Base-by-base conservation (phyloP, 2,329 filamentous ascomycete genomes). In the Periconia sp. region DNA sequence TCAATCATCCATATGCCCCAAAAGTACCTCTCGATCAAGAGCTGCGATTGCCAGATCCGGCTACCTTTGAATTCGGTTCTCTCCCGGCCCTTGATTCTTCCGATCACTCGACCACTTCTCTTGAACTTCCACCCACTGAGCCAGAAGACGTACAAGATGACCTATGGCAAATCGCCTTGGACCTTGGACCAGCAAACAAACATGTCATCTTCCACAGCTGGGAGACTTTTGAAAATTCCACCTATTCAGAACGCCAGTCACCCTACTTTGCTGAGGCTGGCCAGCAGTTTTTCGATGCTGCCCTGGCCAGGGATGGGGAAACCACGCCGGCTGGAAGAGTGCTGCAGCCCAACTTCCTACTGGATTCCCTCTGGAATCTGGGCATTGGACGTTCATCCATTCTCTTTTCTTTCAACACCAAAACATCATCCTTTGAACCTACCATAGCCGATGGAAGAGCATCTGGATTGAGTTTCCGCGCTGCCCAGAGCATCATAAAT, bases 351-450 rank as follows among this genome's bases (percentile, higher is more conserved):
- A 62, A 75, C 43, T 60, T 73, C 2, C 63, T 75, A 3, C 55
- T 80, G 1, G 65, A 72, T 17, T 87, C 85, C 11, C 75, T 93
- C 0, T 77, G 88, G 56, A 82, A 85, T 13, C 76, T 93, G 1
- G 84, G 85, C 0, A 80, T 92, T 6, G 90, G 90, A 0, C 81
- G 89, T 45, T 86, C 85, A 40, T 92, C 90, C 0, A 78, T 88
- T 1, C 81, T 94, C 33, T 94, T 91, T 69, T 66, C 73, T 0
- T 91, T 84, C 79, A 77, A 86, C 47, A 68, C 77, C 2, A 75
- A 77, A 2, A 77, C 78, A 27, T 74, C 72, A 20, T 75, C 74
- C 0, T 91, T 92, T 61, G 69, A 74, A 40, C 75, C 72, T 40
- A 69, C 70, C 3, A 66, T 82, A 35, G 62, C 72, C 3, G 70